Conservation (phyloP, 2,329 filamentous ascomycete species). For the Ramularia endophylla region DNA sequence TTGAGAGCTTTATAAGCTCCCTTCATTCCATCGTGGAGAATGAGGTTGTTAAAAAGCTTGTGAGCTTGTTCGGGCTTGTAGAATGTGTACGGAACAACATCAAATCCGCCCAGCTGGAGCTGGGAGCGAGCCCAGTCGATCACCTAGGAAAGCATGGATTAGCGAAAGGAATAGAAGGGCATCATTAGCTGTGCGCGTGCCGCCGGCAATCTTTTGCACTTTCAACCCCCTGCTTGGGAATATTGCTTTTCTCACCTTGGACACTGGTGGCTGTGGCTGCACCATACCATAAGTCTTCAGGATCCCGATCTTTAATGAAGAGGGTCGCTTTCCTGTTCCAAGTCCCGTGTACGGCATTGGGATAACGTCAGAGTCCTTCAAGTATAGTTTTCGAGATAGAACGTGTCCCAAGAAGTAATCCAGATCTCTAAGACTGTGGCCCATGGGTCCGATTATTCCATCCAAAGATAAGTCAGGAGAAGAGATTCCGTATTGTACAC, state of each 20-base stretch:
- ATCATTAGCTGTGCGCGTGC: too few species aligned
- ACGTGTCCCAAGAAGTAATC: constrained; percentile 13
- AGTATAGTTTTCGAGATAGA: constrained; percentile 7
- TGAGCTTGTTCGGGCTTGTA: constrained; percentile 2
- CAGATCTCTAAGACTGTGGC: constrained; percentile 11
- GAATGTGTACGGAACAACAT: constrained; percentile 1
- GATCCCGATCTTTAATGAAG: constrained; percentile 10
- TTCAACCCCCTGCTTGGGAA: too few species aligned
- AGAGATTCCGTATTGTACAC: neutral
- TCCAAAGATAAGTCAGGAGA: neutral
- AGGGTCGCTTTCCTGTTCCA: neutral
- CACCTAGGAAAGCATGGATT: too few species aligned
- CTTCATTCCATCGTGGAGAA: constrained; percentile 4
- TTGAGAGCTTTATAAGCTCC: neutral
- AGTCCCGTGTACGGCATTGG: constrained; percentile 16
- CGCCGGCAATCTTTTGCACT: too few species aligned
- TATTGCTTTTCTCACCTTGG: too few species aligned
- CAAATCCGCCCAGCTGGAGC: constrained; percentile 2
- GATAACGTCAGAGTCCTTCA: constrained; percentile 13
- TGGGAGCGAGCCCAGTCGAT: constrained; percentile 10
- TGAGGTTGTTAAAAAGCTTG: constrained; percentile 2
- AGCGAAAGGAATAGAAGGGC: too few species aligned
- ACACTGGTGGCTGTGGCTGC: constrained; percentile 13
- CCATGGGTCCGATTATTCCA: constrained; percentile 10
- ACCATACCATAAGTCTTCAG: constrained; percentile 15